Percentiles rank a stretch among this genome's conserved stretches.
Conservation (phyloP, 73 alveolate species). For the Breviolum minutum region DNA sequence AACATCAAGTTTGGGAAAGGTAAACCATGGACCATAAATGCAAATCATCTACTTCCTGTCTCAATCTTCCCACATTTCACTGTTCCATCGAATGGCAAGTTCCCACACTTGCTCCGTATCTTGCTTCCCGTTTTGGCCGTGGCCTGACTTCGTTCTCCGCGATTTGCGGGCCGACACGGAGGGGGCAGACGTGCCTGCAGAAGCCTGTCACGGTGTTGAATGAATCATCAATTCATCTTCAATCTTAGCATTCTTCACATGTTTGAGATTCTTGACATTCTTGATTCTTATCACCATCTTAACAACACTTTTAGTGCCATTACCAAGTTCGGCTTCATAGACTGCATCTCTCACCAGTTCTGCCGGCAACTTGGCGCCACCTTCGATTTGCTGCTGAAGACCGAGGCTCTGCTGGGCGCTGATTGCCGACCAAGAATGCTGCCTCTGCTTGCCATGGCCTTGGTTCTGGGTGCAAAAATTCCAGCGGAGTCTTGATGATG, state of each 20-base stretch:
- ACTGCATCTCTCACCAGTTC: background rate
- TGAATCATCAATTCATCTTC: background rate
- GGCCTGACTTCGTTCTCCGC: slow-evolving; percentile 45
- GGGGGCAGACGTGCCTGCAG: background rate
- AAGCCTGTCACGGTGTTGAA: slow-evolving; percentile 22
- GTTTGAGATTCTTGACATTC: background rate
- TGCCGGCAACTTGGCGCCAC: background rate
- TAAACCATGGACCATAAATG: too few species aligned
- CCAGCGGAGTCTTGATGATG: too few species aligned
- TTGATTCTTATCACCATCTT: background rate
- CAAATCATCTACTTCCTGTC: too few species aligned
- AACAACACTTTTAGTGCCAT: background rate
- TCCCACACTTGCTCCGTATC: background rate
- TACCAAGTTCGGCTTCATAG: too few species aligned
- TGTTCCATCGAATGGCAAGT: too few species aligned
- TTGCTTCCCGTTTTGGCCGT: too few species aligned
- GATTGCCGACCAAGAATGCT: background rate
- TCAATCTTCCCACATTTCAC: too few species aligned
- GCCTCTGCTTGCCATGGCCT: slow-evolving; percentile 56
- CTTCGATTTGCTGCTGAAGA: slow-evolving; percentile 51
- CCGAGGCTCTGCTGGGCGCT: slow-evolving; percentile 39
- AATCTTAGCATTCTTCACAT: background rate
- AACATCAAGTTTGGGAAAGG: too few species aligned
- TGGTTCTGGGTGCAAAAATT: background rate
- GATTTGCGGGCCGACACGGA: slow-evolving; percentile 32